Base-by-base conservation (phyloP, 2,329 filamentous ascomycete genomes). In the Geosmithia flava region DNA sequence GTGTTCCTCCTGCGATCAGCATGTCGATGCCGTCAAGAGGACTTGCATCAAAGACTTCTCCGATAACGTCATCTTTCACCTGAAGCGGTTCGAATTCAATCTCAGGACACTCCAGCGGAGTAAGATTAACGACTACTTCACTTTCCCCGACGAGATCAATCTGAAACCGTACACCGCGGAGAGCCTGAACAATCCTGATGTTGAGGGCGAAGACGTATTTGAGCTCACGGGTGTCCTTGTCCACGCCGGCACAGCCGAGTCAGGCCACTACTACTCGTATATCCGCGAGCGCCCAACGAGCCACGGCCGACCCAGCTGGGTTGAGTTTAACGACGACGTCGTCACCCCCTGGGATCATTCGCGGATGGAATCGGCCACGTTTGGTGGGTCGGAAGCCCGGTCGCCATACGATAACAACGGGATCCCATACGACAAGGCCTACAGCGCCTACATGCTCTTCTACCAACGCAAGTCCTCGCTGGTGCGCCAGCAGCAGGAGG, bases 381-480 rank as follows among this genome's bases (percentile, higher is more conserved):
- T 89, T 67, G 87, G 87, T n/a, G 87, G 87, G 1, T 60, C 68
- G 4, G 81, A 84, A 50, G 74, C 74, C 50, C 68, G 74, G 8
- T 53, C 67, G 50, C 56, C 73, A 52, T 68, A 71, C 57, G 67
- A 75, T 51, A 58, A 56, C 46, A 64, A 68, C 56, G 67, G 68
- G 51, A 60, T 71, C 17, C 54, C 69, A 0, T 80, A 75, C 53
- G 78, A 82, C 56, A 91, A 90, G 63, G 76, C 78, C 4, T 83
- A 83, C 70, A 97, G 88, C 61, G 93, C 91, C 13, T 98, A 98
- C 63, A 97, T 98, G 87, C 75, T 98, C 8, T 97, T 98, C 63
- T 98, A 98, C 62, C 86, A 96, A 62, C 81, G 93, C 45, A 78
- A 81, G 3, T 82, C 82, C 0, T 78, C 79, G 4, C 71, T 90